Evolutionary conservation across 768 basidiomycete species (phyloP).

Genomic region (Agaricus blazei): DNA sequence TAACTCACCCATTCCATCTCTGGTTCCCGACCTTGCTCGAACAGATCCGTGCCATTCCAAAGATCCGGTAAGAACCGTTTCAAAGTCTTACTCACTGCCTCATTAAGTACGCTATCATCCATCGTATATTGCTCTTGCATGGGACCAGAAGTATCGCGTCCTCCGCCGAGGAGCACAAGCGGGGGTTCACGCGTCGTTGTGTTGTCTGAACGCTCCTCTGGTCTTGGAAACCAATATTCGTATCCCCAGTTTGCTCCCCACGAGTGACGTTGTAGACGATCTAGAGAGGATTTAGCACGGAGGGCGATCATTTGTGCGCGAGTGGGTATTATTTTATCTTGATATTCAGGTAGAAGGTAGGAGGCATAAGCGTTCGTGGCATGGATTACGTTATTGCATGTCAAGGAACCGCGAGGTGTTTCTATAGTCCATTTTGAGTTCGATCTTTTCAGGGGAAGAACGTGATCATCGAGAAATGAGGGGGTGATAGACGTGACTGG

Average conservation of each 20-base stretch:
- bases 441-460: neutral
- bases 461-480: constrained; percentile 4
- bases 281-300: constrained; percentile 29
- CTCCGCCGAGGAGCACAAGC: constrained; percentile 72
- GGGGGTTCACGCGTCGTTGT: constrained; percentile 32
- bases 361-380: constrained; percentile 85
- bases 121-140: constrained; percentile 43
- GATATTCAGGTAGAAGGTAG: constrained; percentile 55
- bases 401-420: constrained; percentile 64
- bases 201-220: constrained; percentile 17
- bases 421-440: constrained; percentile 8
- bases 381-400: constrained; percentile 66
- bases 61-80: constrained; percentile 54
- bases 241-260: constrained; percentile 50
- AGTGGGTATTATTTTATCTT: constrained; percentile 54
- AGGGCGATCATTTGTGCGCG: constrained; percentile 62
- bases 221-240: constrained; percentile 85
- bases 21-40: constrained; percentile 41
- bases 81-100: constrained; percentile 41
- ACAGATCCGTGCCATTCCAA: constrained; percentile 44
- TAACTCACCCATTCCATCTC: constrained; percentile 78
- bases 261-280: constrained; percentile 35
- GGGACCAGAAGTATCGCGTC: constrained; percentile 38
- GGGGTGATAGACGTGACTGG: constrained; percentile 48
- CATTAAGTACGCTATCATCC: constrained; percentile 55